These are phyloP conservation scores for Coemansia sp. DNA, from an alignment of 192 early-diverging fungal species.

Conservation along the genomic window DNA sequence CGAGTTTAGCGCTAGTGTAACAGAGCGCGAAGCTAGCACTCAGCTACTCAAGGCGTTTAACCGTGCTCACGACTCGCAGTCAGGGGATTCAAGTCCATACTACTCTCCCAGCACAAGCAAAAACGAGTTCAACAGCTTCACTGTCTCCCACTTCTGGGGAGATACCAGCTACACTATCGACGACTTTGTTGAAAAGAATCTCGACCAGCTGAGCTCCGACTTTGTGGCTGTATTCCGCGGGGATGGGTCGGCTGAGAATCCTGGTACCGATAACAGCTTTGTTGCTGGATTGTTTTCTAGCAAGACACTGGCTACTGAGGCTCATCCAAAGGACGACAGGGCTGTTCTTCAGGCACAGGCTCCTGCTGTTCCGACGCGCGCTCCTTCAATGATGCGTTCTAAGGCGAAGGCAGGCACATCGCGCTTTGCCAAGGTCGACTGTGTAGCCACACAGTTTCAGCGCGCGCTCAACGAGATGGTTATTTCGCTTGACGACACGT, in stretches of 20 bases:
- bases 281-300: conserved; percentile 75
- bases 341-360: conserved; percentile 76
- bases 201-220: conserved; percentile 77
- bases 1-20: conserved; percentile 39
- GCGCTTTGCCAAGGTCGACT: conserved; percentile 56
- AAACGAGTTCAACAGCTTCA: conserved; percentile 55
- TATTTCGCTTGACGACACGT: conserved; percentile 69
- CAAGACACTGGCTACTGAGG: conserved; percentile 69
- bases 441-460: conserved; percentile 66
- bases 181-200: conserved; percentile 79
- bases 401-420: conserved; percentile 63
- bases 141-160: conserved; percentile 52
- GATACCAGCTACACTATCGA: conserved; percentile 68
- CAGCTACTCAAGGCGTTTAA: conserved; percentile 54
- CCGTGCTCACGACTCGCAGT: conserved; percentile 38
- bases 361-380: conserved; percentile 66
- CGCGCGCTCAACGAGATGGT: conserved; percentile 67
- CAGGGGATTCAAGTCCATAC: conserved; percentile 38
- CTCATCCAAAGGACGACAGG: conserved; percentile 73
- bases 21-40: conserved; percentile 43
- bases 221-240: conserved; percentile 85
- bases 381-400: conserved; percentile 60
- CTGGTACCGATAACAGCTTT: conserved; percentile 71
- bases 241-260: conserved; percentile 46
- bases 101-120: conserved; percentile 52